These are phyloP conservation scores for Phytophthora sp. DNA, from an alignment of 352 stramenopile genomes.

Conservation along the genomic window DNA sequence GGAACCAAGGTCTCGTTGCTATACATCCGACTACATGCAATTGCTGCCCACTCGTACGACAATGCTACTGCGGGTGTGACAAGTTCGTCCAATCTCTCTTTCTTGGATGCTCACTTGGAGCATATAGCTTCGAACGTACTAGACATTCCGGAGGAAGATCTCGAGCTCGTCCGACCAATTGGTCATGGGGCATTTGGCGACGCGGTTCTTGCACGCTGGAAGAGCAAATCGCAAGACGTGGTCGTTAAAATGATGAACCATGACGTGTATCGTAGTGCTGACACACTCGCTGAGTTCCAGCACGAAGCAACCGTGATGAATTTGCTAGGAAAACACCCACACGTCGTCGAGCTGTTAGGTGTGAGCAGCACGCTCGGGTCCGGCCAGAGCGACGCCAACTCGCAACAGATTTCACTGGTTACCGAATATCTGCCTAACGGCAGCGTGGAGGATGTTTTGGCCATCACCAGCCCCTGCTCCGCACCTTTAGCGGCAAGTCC, in stretches of 20 bases:
- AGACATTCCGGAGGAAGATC: conserved; percentile 53
- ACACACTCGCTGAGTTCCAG: conserved; percentile 58
- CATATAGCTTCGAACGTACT: conserved; percentile 51
- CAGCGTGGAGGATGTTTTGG: conserved; percentile 59
- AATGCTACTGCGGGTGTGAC: conserved; percentile 8
- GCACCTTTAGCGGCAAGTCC: background rate
- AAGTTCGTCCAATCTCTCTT: conserved; percentile 33
- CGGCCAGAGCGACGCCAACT: background rate
- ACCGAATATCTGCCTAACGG: conserved; percentile 77
- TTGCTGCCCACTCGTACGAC: conserved; percentile 4
- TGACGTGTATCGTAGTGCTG: conserved; percentile 48
- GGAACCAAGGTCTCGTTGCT: conserved; percentile 71
- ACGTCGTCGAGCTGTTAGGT: conserved; percentile 72
- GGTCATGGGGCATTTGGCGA: conserved; percentile 74
- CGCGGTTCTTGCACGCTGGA: conserved; percentile 66
- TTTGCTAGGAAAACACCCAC: conserved; percentile 75
- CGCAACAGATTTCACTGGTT: conserved; percentile 51
- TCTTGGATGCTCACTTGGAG: conserved; percentile 53
- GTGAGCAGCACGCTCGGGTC: conserved; percentile 36
- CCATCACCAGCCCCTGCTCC: conserved; percentile 7
- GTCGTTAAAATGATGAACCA: conserved; percentile 69
- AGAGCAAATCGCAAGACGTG: conserved; percentile 52
- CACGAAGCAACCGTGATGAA: conserved; percentile 80
- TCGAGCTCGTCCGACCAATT: conserved; percentile 65
- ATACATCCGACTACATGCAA: conserved; percentile 54